phyloP scores from a whole-genome alignment of 2,329 filamentous ascomycete species.

The Fusarium tupiense region DNA sequence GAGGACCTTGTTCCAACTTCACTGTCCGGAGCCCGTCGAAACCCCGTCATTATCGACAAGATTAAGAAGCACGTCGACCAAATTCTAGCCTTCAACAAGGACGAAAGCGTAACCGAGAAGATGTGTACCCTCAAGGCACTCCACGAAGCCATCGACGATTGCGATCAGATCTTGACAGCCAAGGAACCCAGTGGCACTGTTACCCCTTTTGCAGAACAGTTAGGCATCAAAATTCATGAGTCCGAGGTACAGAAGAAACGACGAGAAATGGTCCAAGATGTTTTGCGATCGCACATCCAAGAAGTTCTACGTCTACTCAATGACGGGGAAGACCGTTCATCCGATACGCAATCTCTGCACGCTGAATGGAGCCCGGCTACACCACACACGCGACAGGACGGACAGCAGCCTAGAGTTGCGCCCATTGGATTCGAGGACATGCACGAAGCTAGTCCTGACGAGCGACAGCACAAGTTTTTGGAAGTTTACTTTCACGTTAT shows the following conservation, averaged over 20 bases:
- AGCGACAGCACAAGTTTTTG: constrained; percentile 62
- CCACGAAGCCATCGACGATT: constrained; percentile 53
- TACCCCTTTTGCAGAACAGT: constrained; percentile 14
- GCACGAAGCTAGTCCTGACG: constrained; percentile 57
- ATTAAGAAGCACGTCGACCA: constrained; percentile 42
- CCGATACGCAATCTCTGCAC: constrained; percentile 38
- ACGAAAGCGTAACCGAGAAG: constrained; percentile 37
- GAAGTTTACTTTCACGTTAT: constrained; percentile 61
- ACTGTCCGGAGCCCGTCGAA: constrained; percentile 30
- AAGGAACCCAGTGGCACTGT: constrained; percentile 32
- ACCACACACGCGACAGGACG: constrained; percentile 6
- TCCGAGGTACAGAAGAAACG: constrained; percentile 40
- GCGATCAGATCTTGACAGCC: constrained; percentile 56
- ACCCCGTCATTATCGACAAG: constrained; percentile 32
- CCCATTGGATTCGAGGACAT: constrained; percentile 56
- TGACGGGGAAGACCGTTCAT: constrained; percentile 45
- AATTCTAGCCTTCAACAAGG: constrained; percentile 38
- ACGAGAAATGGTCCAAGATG: constrained; percentile 54
- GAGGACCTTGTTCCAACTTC: constrained; percentile 41
- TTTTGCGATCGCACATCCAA: constrained; percentile 61
- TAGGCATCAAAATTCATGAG: neutral
- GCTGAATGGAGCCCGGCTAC: constrained; percentile 32
- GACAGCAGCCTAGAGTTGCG: constrained; percentile 17
- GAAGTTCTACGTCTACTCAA: constrained; percentile 60
- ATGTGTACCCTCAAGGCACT: constrained; percentile 52